A percentile compares a stretch with the other conserved stretches of the same genome.
Conservation (phyloP, 345 rosid genomes). For the Citrus sinensis region DNA sequence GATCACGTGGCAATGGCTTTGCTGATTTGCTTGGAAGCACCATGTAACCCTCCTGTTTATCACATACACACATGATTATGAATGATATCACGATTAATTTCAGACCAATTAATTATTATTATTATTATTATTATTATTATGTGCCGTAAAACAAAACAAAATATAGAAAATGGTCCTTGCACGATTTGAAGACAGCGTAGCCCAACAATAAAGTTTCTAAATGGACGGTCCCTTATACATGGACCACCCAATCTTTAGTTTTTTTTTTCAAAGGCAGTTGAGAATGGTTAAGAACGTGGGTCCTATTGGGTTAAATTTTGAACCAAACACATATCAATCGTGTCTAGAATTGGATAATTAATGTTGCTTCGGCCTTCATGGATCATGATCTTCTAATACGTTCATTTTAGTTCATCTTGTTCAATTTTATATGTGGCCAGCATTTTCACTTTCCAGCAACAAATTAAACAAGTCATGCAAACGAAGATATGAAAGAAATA, state of each 20-base stretch:
- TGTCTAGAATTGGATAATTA: background rate
- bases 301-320: constrained; percentile 11
- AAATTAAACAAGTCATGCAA: background rate
- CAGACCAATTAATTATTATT: too few species aligned
- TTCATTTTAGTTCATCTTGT: too few species aligned
- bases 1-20: constrained; percentile 41
- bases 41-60: constrained; percentile 84
- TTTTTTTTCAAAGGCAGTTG: constrained; percentile 14
- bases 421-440: too few species aligned
- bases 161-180: background rate
- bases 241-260: constrained; percentile 20
- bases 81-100: background rate
- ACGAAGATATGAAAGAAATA: background rate
- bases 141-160: too few species aligned
- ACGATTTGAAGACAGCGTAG: background rate
- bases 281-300: constrained; percentile 31
- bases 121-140: too few species aligned
- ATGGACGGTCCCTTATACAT: background rate
- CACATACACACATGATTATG: too few species aligned
- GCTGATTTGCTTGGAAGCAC: constrained; percentile 71
- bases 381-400: background rate
- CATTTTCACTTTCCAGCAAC: background rate
- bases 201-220: background rate
- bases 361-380: background rate
- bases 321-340: constrained; percentile 6